Percentiles rank a stretch among this genome's conserved stretches.
Evolutionary conservation across 441 rosid species (phyloP).

Genomic region (Kokia cookei): DNA sequence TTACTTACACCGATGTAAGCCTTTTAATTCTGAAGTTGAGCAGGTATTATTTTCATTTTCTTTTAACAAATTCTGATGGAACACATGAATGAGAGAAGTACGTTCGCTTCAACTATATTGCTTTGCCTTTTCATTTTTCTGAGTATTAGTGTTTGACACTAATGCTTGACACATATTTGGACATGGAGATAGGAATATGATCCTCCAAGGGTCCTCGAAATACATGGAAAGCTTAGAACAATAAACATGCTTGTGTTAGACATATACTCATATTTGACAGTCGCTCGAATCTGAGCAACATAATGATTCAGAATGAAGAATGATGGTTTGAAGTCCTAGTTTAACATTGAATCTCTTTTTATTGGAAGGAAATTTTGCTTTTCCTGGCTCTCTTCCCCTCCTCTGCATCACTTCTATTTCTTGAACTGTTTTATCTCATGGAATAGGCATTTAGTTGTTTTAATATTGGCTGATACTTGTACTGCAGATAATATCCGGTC

Average conservation of each 20-base stretch:
- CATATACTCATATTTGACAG: neutral
- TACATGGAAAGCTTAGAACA: neutral
- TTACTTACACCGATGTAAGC: neutral
- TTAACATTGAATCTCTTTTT: neutral
- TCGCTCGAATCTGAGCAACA: neutral
- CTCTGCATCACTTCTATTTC: neutral
- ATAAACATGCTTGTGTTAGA: neutral
- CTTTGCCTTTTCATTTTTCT: neutral
- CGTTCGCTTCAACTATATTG: neutral
- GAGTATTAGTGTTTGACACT: neutral
- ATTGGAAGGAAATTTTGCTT: neutral
- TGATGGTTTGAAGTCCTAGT: neutral
- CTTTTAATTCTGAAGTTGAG: neutral
- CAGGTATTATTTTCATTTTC: neutral
- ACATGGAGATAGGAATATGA: neutral
- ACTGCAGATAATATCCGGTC: slow-evolving; percentile 32
- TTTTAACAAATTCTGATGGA: neutral
- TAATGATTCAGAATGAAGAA: neutral
- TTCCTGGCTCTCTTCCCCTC: neutral
- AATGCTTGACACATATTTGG: neutral
- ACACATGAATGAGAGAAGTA: neutral
- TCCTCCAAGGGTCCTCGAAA: neutral
- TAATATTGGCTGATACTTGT: neutral
- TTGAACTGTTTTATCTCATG: neutral
- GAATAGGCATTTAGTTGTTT: neutral